Evolutionary conservation across 805 yeast species (phyloP), one percentile per base, ranked within the genome.

Genomic region (Torulaspora gathmanii): DNA sequence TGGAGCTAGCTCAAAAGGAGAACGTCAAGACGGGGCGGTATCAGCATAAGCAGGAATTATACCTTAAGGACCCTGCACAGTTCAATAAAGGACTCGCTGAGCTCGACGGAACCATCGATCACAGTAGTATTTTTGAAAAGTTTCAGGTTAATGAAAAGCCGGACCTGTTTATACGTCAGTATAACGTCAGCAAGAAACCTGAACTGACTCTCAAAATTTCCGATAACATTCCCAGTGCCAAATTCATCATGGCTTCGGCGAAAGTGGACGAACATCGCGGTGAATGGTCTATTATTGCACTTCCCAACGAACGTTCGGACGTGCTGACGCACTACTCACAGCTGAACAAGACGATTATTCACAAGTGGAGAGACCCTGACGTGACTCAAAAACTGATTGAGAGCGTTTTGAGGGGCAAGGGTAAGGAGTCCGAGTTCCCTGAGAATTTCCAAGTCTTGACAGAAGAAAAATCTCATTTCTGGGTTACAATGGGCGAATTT

Each of bases 211-310:
- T 78, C 13, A 76, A 73, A 37, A 58, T 84, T 9, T 79, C 86
- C 60, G 86, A 84, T 40, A 47, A 52, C 17, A 60, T 71, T 1
- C 51, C 62, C 5, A 54, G 42, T 2, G 39, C 50, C 2, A 59
- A 69, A 26, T 79, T 83, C 45, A 77, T 85, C 53, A 62, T 84
- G 29, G 95, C 95, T 0, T 77, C 95, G 0, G 60, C 73, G 1
- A 95, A 96, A 9, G 40, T 60, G 8, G 54, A 56, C 34, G 33
- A 53, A 2, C 52, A 60, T 33, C 51, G 65, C 0, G 97, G 98
- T 0, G 74, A 79, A 47, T 88, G 95, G 91, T 80, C 95, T 0
- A 80, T 93, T 4, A 77, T 93, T 44, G 96, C 95, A 0, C 53
- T 88, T 1, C 90, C 90, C 0, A 68, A 70, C 4, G 37, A 41